Base-by-base conservation (phyloP, 2,329 filamentous ascomycete species). In the Colletotrichum somersetense region DNA sequence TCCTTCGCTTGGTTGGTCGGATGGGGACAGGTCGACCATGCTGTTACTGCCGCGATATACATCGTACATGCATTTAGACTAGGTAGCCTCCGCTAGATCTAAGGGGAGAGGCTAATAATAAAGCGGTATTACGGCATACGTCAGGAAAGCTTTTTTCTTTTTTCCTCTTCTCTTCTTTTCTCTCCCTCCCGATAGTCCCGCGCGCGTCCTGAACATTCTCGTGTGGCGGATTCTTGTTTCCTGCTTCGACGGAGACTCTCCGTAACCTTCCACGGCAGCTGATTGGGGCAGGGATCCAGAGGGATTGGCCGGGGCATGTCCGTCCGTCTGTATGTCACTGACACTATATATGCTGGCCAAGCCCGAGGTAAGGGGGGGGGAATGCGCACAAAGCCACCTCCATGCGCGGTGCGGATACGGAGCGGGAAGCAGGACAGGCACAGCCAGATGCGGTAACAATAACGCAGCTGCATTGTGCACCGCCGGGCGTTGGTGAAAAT, bases 341-440 rank as follows among this genome's bases (percentile, higher is more conserved):
- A 26, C 12, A 26, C 18, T 18, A 38, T 44, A 38, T 46, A 7
- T 46, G 44, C 18, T 46, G 10, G 44, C 18, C 44, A 40, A 38
- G 20, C 7, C 35, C 5, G 30, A 20, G 14, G 46, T 40, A 38
- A 50, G 26, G 5, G 12, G 14, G 5, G 8, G 11, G n/a, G 35
- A 10, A 30, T 16, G 42, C 26, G 53, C 57, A 42, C 65, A 63
- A 59, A 62, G 58, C 64, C 68, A 67, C 63, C 48, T 42, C 56
- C 42, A 38, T 44, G 52, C 40, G 67, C 55, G 23, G 40, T 46
- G 18, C 61, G 61, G 66, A 58, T 56, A 70, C 62, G 20, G n/a
- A 38, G 52, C 68, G 68, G 68, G 68, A 71, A 62, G 58, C 69
- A 58, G 52, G 58, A 42, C 56, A 58, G 38, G n/a, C 38, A 58